These are phyloP conservation scores for Calonectria pteridis DNA, from an alignment of 2,329 filamentous ascomycete genomes.

Conservation along the genomic window DNA sequence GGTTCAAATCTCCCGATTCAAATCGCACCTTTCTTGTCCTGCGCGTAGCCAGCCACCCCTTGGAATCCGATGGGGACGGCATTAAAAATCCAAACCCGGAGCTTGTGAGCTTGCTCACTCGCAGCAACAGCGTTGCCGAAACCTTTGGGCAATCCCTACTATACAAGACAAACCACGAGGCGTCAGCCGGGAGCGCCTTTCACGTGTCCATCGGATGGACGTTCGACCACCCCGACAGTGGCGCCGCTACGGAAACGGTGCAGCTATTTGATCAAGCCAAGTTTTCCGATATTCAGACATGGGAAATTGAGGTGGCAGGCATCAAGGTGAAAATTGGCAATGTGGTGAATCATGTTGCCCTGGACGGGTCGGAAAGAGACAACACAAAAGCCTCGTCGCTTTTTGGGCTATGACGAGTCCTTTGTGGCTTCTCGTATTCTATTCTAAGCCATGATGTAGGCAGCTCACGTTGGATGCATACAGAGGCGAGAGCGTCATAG, in stretches of 20 bases:
- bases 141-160: slow-evolving; percentile 76
- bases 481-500: neutral
- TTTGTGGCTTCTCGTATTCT: neutral
- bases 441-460: neutral
- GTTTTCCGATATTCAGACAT: slow-evolving; percentile 50
- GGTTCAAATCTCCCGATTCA: slow-evolving; percentile 67
- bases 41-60: slow-evolving; percentile 59
- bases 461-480: neutral
- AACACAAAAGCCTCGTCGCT: slow-evolving; percentile 16
- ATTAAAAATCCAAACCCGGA: slow-evolving; percentile 60
- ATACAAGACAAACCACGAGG: slow-evolving; percentile 63
- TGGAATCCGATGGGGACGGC: neutral
- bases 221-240: slow-evolving; percentile 64
- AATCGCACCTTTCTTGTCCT: slow-evolving; percentile 89
- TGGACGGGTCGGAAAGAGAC: slow-evolving; percentile 42
- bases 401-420: slow-evolving; percentile 27
- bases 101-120: slow-evolving; percentile 71
- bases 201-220: slow-evolving; percentile 94
- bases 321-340: slow-evolving; percentile 85
- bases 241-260: slow-evolving; percentile 47
- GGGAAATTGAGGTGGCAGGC: slow-evolving; percentile 67
- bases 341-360: slow-evolving; percentile 65
- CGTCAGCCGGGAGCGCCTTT: slow-evolving; percentile 65
- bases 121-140: slow-evolving; percentile 81
- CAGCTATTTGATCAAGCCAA: slow-evolving; percentile 39